Evolutionary conservation across 805 yeast genomes (phyloP).

Genomic region (Saccharomycopsis schoenii): DNA sequence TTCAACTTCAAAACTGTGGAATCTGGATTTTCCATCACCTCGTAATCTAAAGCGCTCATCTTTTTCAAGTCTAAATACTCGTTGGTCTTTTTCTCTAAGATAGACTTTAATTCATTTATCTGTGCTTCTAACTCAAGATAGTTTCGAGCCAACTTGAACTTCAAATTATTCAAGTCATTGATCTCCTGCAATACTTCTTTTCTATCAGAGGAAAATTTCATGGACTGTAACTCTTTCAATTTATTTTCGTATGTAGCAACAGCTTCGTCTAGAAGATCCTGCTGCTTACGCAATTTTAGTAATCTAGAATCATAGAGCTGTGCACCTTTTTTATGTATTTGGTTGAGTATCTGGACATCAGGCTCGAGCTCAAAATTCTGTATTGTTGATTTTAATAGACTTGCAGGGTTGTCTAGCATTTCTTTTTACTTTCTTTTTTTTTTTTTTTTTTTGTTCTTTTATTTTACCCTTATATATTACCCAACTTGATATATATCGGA

Average conservation of each 20-base stretch:
- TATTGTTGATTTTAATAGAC: slow-evolving; percentile 31
- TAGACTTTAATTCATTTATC: slow-evolving; percentile 32
- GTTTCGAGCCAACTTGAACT: slow-evolving; percentile 42
- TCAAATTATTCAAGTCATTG: slow-evolving; percentile 32
- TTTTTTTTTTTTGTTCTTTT: not conserved
- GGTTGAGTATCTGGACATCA: slow-evolving; percentile 36
- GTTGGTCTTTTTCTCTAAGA: slow-evolving; percentile 30
- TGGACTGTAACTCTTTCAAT: slow-evolving; percentile 15
- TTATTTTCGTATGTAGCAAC: slow-evolving; percentile 18
- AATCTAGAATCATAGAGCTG: slow-evolving; percentile 26
- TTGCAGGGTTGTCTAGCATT: slow-evolving; percentile 12
- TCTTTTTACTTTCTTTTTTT: not conserved
- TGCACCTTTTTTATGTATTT: slow-evolving; percentile 32
- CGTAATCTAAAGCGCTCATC: slow-evolving; percentile 25
- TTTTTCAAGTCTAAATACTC: slow-evolving; percentile 28
- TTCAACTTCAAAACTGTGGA: slow-evolving; percentile 44
- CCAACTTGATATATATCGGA: too few relatives aligned
- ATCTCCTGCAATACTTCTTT: slow-evolving; percentile 26
- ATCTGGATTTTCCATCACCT: slow-evolving; percentile 31
- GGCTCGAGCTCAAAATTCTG: slow-evolving; percentile 44
- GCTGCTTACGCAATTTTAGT: slow-evolving; percentile 21
- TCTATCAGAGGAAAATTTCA: slow-evolving; percentile 25
- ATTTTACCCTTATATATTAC: too few relatives aligned
- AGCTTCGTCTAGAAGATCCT: slow-evolving; percentile 19
- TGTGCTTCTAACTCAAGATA: slow-evolving; percentile 39